Conservation (phyloP, 768 basidiomycete genomes). For the Termitomyces eurrhizus region DNA sequence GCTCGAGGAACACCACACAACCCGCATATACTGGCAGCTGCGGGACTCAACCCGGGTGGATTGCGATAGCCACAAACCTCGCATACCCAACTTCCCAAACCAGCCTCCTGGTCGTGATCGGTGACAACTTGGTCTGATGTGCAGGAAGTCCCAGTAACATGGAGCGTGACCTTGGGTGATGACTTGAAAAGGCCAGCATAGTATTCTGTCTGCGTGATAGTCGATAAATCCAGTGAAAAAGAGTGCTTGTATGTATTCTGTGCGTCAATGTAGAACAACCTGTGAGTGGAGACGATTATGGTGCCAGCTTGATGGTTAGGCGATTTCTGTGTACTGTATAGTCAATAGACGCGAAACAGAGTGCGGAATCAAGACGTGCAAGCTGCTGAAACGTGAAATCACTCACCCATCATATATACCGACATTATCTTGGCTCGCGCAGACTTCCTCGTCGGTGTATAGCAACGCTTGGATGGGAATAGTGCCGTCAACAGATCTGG, state of each 20-base stretch:
- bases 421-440: conserved; percentile 70
- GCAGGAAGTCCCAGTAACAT: conserved; percentile 38
- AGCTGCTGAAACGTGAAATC: conserved; percentile 11
- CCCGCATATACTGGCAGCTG: conserved; percentile 63
- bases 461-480: conserved; percentile 76
- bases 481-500: conserved; percentile 61
- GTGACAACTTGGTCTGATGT: conserved; percentile 20
- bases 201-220: conserved; percentile 74
- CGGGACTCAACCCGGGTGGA: conserved; percentile 68
- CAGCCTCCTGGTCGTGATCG: conserved; percentile 25
- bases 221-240: conserved; percentile 61
- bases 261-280: conserved; percentile 76
- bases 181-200: conserved; percentile 90
- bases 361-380: not conserved
- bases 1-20: conserved; percentile 79
- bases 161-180: conserved; percentile 82
- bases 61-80: conserved; percentile 86
- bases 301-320: conserved; percentile 74
- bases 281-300: conserved; percentile 73
- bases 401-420: conserved; percentile 92
- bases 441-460: conserved; percentile 76
- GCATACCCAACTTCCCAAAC: conserved; percentile 72
- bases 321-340: conserved; percentile 72
- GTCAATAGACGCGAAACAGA: conserved; percentile 20
- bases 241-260: conserved; percentile 49